Evolutionary conservation across 2,329 filamentous ascomycete species (phyloP), one percentile per base, ranked within the genome.

Genomic region (Cladophialophora exuberans): DNA sequence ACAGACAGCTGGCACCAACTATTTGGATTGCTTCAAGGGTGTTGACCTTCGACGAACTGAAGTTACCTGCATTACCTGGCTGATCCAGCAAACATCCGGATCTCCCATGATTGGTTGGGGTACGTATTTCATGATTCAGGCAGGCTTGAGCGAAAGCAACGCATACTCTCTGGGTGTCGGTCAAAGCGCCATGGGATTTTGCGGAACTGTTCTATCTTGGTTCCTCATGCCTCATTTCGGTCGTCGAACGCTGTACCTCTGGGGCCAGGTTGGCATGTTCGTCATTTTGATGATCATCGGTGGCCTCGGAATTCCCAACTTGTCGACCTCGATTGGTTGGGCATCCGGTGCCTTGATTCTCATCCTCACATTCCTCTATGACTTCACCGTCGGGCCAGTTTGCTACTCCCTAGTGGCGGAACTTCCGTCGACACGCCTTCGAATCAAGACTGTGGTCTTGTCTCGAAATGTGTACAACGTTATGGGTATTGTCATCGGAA

Each of bases 41-140:
- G 62, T 57, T 17, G 64, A 72, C 31, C 63, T 68, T 9, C 72
- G 75, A 2, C 70, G 75, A 7, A 76, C 74, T 4, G 75, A 76
- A 58, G 72, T 76, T 20, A 68, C 68, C 11, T 72, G 67, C 61
- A 61, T 70, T 26, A 67, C 67, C 15, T 76, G 71, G 70, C 60
- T 68, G 2, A 67, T 69, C 7, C 85, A 88, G 64, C 84, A 85
- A 17, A 73, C 87, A 1, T 82, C 80, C 47, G 84, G 85, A 18
- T 83, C 84, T 59, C 82, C 84, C 13, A 80, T 87, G 62, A 83
- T 85, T 49, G 82, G 82, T 50, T 88, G 85, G 62, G 83, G 60
- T 18, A 86, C 82, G 2, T 84, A 84, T 64, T 83, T 85, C 63
- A 63, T 76, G 54, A 71, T 80, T 59, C 79, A 82, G 63, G 82